These are phyloP conservation scores for Verbascum thapsus DNA, from an alignment of 257 asterid genomes.

Conservation along the genomic window DNA sequence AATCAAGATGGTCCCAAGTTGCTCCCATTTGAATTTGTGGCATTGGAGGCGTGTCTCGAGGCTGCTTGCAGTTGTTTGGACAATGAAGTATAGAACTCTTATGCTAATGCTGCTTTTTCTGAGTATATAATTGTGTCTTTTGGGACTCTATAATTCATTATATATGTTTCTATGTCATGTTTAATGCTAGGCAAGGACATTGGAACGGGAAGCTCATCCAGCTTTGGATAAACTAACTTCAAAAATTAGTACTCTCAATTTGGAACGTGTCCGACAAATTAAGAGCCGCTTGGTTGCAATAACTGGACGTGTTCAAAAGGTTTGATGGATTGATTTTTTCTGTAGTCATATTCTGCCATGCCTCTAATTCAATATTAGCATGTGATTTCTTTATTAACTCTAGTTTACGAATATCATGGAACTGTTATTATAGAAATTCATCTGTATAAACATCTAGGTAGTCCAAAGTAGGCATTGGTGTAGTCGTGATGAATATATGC, in stretches of 20 bases:
- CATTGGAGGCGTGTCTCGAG: slow-evolving; percentile 86
- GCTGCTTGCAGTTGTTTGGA: slow-evolving; percentile 91
- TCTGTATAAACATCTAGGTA: too few relatives aligned
- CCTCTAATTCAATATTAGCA: too few relatives aligned
- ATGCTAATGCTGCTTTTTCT: neutral
- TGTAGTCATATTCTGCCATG: too few relatives aligned
- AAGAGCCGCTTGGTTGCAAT: slow-evolving; percentile 86
- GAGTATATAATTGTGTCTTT: neutral
- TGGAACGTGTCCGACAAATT: slow-evolving; percentile 82
- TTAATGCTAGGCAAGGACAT: slow-evolving; percentile 52
- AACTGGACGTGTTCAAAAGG: slow-evolving; percentile 92
- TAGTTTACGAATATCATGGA: too few relatives aligned
- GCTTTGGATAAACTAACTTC: slow-evolving; percentile 78
- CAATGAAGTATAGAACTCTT: slow-evolving; percentile 48
- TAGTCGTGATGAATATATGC: too few relatives aligned
- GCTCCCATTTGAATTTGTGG: slow-evolving; percentile 89
- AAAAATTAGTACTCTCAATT: slow-evolving; percentile 74
- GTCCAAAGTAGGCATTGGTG: too few relatives aligned
- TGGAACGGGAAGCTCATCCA: slow-evolving; percentile 86
- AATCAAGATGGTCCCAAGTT: slow-evolving; percentile 58
- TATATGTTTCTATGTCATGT: too few relatives aligned
- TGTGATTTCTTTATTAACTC: too few relatives aligned
- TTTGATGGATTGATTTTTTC: slow-evolving; percentile 17
- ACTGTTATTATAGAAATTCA: too few relatives aligned
- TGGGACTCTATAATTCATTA: too few relatives aligned